Evolutionary conservation across 306 rosid species (phyloP), one percentile per base, ranked within the genome.

Genomic region (Mucuna pruriens): DNA sequence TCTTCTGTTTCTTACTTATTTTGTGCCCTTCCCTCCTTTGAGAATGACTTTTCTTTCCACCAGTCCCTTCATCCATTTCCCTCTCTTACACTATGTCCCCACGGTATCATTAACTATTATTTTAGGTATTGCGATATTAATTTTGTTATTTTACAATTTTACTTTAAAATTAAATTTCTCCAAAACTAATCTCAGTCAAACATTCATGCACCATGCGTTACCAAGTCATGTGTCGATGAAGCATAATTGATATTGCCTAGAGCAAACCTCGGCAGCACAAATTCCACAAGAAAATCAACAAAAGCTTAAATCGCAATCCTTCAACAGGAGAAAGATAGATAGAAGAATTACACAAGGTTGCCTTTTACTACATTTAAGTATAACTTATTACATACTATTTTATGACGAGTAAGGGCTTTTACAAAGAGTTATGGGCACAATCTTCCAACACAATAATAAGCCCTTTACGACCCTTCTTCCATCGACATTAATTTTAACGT

Each of bases 391-490:
- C 65, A 80, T 38, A 71, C 57, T 75, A 75, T 12, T 26, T 39
- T 29, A 55, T 54, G 12, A 71, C 68, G 9, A 48, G 69, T 11
- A 49, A 60, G 73, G 5, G 78, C 60, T 72, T 81, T 48, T 72
- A 77, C 83, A 45, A 33, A 67, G 60, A 64, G 66, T 54, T 40
- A 54, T n/a, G 52, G 51, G 40, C 80, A 86, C 80, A 86, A 69
- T 74, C 33, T 48, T 68, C 20, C 11, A 75, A 64, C 71, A 82
- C 40, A 44, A 67, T 29, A 65, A 46, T 19, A 57, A 80, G 12
- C 75, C 67, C 48, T 73, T 75, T 39, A 54, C 71, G 57, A 4
- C 69, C 29, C 48, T 65, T 42, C 48, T 75, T 70, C 31, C 73
- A 73, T 42, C 38, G 23, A 49, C 46, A 52, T 76, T 40, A 64